Percentiles rank a stretch among this genome's conserved stretches.
phyloP scores from a whole-genome alignment of 2,329 filamentous ascomycete species.

The Colletotrichum higginsianum region DNA sequence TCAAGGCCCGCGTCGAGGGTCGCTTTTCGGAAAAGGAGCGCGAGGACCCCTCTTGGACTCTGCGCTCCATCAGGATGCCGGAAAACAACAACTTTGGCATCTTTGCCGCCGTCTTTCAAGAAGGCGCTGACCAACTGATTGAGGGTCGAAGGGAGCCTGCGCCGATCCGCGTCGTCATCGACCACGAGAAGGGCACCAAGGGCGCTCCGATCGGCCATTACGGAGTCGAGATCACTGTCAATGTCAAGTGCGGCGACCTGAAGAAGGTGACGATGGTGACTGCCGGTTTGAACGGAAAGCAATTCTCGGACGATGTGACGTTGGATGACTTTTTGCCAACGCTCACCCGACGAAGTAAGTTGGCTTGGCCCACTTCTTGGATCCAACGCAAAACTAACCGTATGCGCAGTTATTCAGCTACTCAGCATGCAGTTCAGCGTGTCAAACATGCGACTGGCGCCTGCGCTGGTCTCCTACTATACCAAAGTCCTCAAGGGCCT shows the following conservation, averaged over 20 bases:
- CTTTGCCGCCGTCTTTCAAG: constrained; percentile 80
- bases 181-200: constrained; percentile 77
- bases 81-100: constrained; percentile 72
- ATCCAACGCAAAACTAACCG: constrained; percentile 52
- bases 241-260: constrained; percentile 70
- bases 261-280: constrained; percentile 66
- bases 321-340: constrained; percentile 81
- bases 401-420: constrained; percentile 75
- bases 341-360: constrained; percentile 80
- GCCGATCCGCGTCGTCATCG: constrained; percentile 80
- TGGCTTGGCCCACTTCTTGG: neutral
- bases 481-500: constrained; percentile 82
- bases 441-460: constrained; percentile 74
- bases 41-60: constrained; percentile 84
- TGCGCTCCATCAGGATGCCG: constrained; percentile 77
- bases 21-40: constrained; percentile 88
- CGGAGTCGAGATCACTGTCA: constrained; percentile 79
- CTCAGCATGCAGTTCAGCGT: constrained; percentile 79
- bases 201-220: constrained; percentile 76
- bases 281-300: constrained; percentile 77
- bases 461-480: constrained; percentile 82
- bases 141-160: constrained; percentile 78
- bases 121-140: constrained; percentile 73
- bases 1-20: constrained; percentile 88
- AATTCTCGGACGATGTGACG: constrained; percentile 81